Evolutionary conservation across 305 asterid species (phyloP).

Genomic region (Striga hermonthica): DNA sequence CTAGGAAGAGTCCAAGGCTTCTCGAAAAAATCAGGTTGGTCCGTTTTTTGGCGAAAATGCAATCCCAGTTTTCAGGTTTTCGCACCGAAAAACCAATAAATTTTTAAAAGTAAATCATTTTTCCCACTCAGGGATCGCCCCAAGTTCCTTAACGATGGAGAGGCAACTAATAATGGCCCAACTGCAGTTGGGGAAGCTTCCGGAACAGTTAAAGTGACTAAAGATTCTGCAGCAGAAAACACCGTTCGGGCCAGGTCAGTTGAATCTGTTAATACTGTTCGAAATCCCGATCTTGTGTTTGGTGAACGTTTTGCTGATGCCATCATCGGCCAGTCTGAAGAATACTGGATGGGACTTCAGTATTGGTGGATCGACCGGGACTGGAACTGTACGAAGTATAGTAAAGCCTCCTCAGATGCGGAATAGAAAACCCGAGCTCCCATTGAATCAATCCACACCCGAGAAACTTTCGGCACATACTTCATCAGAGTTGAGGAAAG

Average conservation of each 20-base stretch:
- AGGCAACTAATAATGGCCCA: conserved; percentile 43
- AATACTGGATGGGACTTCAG: conserved; percentile 95
- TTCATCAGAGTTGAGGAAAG: conserved; percentile 50
- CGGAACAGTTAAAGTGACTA: conserved; percentile 67
- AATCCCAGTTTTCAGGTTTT: not conserved
- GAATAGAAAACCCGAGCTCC: conserved; percentile 71
- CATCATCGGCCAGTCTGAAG: conserved; percentile 38
- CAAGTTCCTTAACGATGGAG: conserved; percentile 66
- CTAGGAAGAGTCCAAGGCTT: conserved; percentile 86
- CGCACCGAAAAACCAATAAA: not conserved
- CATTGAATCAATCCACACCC: conserved; percentile 37
- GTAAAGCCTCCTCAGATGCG: conserved; percentile 84
- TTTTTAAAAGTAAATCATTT: no score
- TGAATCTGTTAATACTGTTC: conserved; percentile 29
- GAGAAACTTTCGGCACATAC: conserved; percentile 29
- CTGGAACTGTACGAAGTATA: conserved; percentile 77
- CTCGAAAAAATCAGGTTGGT: conserved; percentile 86
- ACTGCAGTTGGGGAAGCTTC: conserved; percentile 65
- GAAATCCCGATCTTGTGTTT: conserved; percentile 19
- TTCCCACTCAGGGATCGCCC: conserved; percentile 57
- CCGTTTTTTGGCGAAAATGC: not conserved
- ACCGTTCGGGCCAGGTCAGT: conserved; percentile 56
- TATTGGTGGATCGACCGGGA: conserved; percentile 67
- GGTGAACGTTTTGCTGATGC: conserved; percentile 34
- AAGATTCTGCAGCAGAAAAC: conserved; percentile 55